phyloP scores from a whole-genome alignment of 116 monocot species.

The Dioscorea cayenensis region DNA sequence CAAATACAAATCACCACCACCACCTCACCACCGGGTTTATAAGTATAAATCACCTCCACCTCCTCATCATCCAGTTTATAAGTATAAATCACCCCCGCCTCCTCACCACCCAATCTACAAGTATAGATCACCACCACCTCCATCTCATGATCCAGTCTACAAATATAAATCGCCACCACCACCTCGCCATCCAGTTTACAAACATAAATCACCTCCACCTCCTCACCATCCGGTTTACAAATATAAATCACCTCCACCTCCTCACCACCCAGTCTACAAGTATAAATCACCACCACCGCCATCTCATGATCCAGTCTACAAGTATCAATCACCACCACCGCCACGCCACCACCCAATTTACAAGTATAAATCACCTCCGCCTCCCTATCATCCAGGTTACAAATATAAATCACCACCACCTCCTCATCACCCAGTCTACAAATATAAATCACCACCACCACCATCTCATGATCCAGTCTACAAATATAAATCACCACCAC shows the following conservation, averaged over 20 bases:
- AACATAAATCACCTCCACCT: background rate
- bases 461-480: too few relatives aligned
- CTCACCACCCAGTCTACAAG: background rate
- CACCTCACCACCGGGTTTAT: background rate
- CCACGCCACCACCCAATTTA: background rate
- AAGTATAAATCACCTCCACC: background rate
- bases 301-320: background rate
- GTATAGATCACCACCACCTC: background rate
- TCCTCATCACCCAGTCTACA: too few relatives aligned
- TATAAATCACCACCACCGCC: constrained; percentile 1
- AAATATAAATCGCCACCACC: constrained; percentile 2
- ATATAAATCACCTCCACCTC: background rate
- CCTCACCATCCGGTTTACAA: background rate
- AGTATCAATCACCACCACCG: background rate
- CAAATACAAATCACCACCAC: background rate
- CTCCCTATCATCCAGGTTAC: background rate
- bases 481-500: too few relatives aligned
- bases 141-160: background rate
- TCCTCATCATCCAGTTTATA: background rate
- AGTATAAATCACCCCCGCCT: constrained; percentile 1
- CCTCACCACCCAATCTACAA: background rate
- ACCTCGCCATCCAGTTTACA: background rate
- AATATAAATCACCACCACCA: too few relatives aligned
- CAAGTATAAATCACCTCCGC: background rate
- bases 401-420: too few relatives aligned